phyloP scores from a whole-genome alignment of 768 basidiomycete genomes.

The Boletus bicolor region DNA sequence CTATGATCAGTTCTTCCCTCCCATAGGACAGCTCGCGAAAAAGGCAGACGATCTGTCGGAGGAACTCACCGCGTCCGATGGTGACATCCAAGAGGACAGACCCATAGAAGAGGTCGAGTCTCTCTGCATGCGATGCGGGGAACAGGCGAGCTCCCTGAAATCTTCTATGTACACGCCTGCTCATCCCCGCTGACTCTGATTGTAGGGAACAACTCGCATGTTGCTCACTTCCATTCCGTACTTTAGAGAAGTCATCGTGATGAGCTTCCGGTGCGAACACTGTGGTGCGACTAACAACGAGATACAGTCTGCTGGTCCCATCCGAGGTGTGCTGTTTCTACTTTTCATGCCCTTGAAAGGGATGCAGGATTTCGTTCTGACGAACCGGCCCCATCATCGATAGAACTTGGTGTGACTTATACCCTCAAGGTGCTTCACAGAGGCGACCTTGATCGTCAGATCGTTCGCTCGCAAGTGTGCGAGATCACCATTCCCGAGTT shows the following conservation, averaged over 20 bases:
- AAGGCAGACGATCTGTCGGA: constrained; percentile 37
- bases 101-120: constrained; percentile 84
- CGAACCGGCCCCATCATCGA: not conserved
- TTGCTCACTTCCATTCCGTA: constrained; percentile 93
- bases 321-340: constrained; percentile 59
- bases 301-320: constrained; percentile 84
- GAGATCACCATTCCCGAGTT: constrained; percentile 84
- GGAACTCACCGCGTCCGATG: constrained; percentile 27
- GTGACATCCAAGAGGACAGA: constrained; percentile 40
- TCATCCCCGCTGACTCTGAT: constrained; percentile 13
- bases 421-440: constrained; percentile 73
- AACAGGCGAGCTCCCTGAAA: constrained; percentile 61
- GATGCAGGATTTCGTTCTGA: not conserved
- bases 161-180: not conserved
- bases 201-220: constrained; percentile 82
- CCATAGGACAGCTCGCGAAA: constrained; percentile 54
- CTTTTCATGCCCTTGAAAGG: not conserved
- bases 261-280: constrained; percentile 95
- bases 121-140: constrained; percentile 88
- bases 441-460: constrained; percentile 84
- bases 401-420: constrained; percentile 83
- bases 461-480: constrained; percentile 85
- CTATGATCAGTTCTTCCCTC: constrained; percentile 46
- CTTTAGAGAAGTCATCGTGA: constrained; percentile 92
- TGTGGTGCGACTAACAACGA: constrained; percentile 92